These are phyloP conservation scores for Chlamydomonas eustigma DNA, from an alignment of 139 green algal genomes.

Conservation along the genomic window DNA sequence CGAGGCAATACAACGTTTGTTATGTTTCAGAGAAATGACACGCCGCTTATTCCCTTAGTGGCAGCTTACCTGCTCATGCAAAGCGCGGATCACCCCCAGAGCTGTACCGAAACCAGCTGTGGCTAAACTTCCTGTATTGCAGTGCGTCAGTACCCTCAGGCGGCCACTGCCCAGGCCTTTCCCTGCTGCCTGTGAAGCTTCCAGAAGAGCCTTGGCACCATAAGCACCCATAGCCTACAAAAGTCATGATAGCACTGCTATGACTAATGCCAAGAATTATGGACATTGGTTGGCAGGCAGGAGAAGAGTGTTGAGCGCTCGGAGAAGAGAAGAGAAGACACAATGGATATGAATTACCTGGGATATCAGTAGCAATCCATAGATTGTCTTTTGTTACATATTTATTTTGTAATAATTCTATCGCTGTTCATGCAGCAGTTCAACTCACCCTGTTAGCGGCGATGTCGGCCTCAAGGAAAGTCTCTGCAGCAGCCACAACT, in stretches of 20 bases:
- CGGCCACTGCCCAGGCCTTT: conserved; percentile 8
- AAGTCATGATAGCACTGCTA: not conserved
- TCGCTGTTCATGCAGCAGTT: not conserved
- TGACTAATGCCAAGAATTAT: too few relatives aligned
- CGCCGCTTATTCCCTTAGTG: not conserved
- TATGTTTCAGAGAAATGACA: too few relatives aligned
- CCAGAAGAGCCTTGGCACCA: conserved; percentile 71
- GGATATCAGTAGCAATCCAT: too few relatives aligned
- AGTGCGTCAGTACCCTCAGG: conserved; percentile 89
- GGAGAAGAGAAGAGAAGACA: too few relatives aligned
- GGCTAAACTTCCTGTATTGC: conserved; percentile 94
- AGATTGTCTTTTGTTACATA: too few relatives aligned
- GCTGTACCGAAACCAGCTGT: conserved; percentile 89
- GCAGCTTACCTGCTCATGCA: conserved; percentile 56
- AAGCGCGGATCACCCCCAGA: conserved; percentile 83
- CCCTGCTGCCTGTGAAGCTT: conserved; percentile 31
- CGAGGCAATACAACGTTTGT: too few relatives aligned
- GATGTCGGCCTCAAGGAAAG: conserved; percentile 79
- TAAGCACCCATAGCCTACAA: conserved; percentile 67
- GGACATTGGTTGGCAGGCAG: too few relatives aligned
- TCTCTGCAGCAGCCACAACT: conserved; percentile 67
- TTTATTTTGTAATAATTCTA: too few relatives aligned
- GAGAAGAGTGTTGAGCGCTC: too few relatives aligned
- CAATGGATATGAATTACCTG: too few relatives aligned
- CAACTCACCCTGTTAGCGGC: conserved; percentile 63